These are phyloP conservation scores for Lachnellula cervina DNA, from an alignment of 2,329 filamentous ascomycete genomes.

Conservation along the genomic window DNA sequence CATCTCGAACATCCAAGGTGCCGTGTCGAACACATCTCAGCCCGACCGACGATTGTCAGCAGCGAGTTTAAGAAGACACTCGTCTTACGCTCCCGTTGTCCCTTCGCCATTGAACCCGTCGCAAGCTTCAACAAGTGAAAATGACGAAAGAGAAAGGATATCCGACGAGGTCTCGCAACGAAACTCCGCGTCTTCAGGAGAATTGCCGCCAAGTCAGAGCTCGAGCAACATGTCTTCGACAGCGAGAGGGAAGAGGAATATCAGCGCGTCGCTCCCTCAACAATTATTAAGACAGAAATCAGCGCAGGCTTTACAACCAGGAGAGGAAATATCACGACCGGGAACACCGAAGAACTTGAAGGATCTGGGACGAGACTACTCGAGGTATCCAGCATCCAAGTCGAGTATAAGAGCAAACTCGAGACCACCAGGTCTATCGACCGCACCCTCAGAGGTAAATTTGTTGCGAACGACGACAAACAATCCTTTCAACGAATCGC, in stretches of 20 bases:
- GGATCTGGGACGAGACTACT: constrained; percentile 30
- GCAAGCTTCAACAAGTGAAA: constrained; percentile 11
- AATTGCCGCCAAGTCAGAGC: constrained; percentile 7
- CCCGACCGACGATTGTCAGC: constrained; percentile 5
- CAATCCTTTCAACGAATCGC: constrained; percentile 22
- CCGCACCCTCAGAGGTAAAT: constrained; percentile 5
- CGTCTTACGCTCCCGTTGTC: constrained; percentile 26
- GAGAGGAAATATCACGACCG: constrained; percentile 1
- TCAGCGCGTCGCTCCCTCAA: constrained; percentile 15
- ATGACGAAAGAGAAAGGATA: constrained; percentile 8
- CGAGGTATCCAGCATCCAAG: constrained; percentile 26
- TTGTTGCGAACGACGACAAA: constrained; percentile 14
- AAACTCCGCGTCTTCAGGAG: constrained; percentile 18
- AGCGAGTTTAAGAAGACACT: constrained; percentile 9
- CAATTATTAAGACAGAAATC: constrained; percentile 21
- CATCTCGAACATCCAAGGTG: not conserved
- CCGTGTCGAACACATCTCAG: constrained; percentile 6
- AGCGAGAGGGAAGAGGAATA: constrained; percentile 7
- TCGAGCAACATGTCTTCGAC: not conserved
- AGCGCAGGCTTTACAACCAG: constrained; percentile 6
- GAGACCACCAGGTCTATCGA: not conserved
- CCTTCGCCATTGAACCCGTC: constrained; percentile 31
- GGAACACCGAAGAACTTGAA: constrained; percentile 18
- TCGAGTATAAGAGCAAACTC: constrained; percentile 1
- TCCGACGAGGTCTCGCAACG: constrained; percentile 5